Base-by-base conservation (phyloP, 805 yeast genomes). In the Candida jianshihensis region DNA sequence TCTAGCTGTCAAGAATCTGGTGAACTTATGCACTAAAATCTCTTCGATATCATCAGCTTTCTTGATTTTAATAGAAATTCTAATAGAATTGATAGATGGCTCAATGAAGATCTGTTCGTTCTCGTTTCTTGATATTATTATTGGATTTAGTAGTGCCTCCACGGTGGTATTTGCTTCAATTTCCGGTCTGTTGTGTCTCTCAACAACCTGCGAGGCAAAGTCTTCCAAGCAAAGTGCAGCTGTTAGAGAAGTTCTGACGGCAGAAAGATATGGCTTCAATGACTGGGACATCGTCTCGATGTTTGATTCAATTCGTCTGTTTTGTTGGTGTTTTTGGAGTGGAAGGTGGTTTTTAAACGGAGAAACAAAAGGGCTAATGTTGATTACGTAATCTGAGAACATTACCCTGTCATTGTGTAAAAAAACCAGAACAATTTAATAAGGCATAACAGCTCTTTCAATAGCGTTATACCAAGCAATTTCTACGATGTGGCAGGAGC, bases 1-100 rank as follows among this genome's bases (percentile, higher is more conserved):
- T 61, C 98, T 79, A 35, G 90, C 88, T 15, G 95, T 89, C 55
- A 92, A 72, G 59, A 92, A 92, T 47, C 96, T 70, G 5, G 97
- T 83, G 61, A 92, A 92, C 62, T 89, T 89, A 58, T 87, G 96
- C 30, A 92, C 98, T 44, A 92, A 70, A 41, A 92, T 88, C 51
- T 78, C 83, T 64, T 92, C 98, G 56, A 92, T 89, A 59, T 92
- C 98, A 61, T 92, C 98, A 11, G 96, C 95, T 63, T 92, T 98
- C 61, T 92, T 92, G 60, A 92, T 90, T 58, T 82, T 84, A 50
- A 92, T 82, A 29, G 92, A 82, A 19, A 92, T 81, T 56, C 98
- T 74, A 27, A 89, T 85, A 1, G 96, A 84, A 63, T 92, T 92
- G 56, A 92, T 81, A 44, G 95, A 81, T 11, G 97, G 88, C 59